Conservation (phyloP, 78 protist species). For the Dictyostelium citrinum region DNA sequence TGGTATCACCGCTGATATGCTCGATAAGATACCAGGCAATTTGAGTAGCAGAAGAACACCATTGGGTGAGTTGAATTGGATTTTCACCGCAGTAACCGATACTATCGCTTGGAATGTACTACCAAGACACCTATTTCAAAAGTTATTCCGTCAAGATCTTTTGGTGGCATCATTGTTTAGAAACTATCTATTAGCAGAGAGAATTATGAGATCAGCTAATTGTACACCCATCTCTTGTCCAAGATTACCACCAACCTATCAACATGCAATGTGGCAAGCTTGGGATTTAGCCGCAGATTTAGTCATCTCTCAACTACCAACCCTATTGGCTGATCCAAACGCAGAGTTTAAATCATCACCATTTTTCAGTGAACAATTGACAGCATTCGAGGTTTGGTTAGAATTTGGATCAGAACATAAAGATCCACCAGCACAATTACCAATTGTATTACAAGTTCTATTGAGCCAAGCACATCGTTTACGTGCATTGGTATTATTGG, state of each 20-base stretch:
- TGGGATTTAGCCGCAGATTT: constrained; percentile 97
- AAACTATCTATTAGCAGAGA: constrained; percentile 97
- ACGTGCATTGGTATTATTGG: constrained; percentile 94
- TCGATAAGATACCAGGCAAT: constrained; percentile 86
- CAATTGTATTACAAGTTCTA: constrained; percentile 96
- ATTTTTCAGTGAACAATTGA: constrained; percentile 96
- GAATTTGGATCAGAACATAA: constrained; percentile 82
- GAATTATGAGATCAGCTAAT: constrained; percentile 90
- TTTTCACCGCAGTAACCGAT: constrained; percentile 99
- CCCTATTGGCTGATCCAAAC: constrained; percentile 49
- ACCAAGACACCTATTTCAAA: constrained; percentile 91
- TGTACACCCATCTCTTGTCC: constrained; percentile 97
- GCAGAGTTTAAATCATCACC: constrained; percentile 74
- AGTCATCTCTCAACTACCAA: constrained; percentile 88
- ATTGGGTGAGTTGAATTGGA: constrained; percentile 97
- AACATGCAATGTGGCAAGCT: constrained; percentile 88
- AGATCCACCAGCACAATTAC: constrained; percentile 95
- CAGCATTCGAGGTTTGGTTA: constrained; percentile 97
- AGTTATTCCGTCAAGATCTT: constrained; percentile 96
- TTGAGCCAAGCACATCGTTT: constrained; percentile 93
- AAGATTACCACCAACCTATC: constrained; percentile 89
- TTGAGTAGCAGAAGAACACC: constrained; percentile 91
- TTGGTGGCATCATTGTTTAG: constrained; percentile 96
- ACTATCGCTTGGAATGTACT: constrained; percentile 98
- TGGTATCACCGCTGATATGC: constrained; percentile 77